Conservation (phyloP, 768 basidiomycete species). For the Tricholoma furcatifolium region DNA sequence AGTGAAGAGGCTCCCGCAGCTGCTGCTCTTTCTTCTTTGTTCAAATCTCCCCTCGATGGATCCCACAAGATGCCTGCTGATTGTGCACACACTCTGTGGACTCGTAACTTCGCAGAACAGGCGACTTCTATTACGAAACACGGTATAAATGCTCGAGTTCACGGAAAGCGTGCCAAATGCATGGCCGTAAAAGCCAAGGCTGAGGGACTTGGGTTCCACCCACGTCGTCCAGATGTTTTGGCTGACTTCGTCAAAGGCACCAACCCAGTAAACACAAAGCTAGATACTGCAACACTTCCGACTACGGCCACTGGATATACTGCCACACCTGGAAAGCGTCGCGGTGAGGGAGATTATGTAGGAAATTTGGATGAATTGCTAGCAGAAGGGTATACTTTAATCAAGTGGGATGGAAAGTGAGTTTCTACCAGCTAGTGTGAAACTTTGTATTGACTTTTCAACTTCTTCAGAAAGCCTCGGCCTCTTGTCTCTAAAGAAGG, state of each 20-base stretch:
- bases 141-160: not conserved
- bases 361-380: not conserved
- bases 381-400: not conserved
- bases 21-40: too few relatives aligned
- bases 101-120: too few relatives aligned
- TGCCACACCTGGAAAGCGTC: not conserved
- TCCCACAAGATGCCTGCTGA: too few relatives aligned
- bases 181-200: not conserved
- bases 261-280: not conserved
- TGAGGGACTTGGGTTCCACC: not conserved
- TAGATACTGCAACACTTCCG: not conserved
- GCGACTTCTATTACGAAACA: too few relatives aligned
- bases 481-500: not conserved
- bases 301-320: not conserved
- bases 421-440: not conserved
- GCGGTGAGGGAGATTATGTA: not conserved
- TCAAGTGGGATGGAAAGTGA: slow-evolving; percentile 2
- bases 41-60: too few relatives aligned
- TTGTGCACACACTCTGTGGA: too few relatives aligned
- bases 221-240: not conserved
- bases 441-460: not conserved
- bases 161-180: not conserved
- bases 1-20: too few relatives aligned
- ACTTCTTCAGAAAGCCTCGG: not conserved
- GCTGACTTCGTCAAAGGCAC: not conserved